Conservation (phyloP, 2,329 filamentous ascomycete species). For the Xylaria hypoxylon region DNA sequence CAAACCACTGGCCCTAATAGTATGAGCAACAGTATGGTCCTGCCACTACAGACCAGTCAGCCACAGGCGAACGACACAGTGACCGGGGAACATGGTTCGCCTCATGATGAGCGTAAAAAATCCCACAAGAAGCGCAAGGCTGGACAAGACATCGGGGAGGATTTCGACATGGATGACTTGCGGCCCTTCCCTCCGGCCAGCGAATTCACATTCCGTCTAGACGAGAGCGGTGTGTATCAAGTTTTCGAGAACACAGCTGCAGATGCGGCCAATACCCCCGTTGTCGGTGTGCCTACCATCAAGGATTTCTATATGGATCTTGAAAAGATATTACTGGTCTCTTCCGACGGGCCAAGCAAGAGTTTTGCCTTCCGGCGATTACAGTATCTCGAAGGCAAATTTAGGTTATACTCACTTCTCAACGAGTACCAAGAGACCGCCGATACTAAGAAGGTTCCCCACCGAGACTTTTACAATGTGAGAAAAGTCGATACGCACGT, state of each 20-base stretch:
- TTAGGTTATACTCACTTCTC: constrained; percentile 90
- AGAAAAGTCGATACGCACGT: constrained; percentile 99
- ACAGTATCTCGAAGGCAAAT: constrained; percentile 96
- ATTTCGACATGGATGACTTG: constrained; percentile 85
- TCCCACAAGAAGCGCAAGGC: constrained; percentile 78
- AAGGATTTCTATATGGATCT: constrained; percentile 97
- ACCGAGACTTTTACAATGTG: constrained; percentile 99
- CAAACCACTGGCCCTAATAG: constrained; percentile 57
- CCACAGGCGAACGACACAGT: constrained; percentile 42
- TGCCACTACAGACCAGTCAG: constrained; percentile 51
- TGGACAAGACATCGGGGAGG: constrained; percentile 89
- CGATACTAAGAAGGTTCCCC: constrained; percentile 96
- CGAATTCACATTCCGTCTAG: constrained; percentile 80
- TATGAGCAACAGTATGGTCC: constrained; percentile 59
- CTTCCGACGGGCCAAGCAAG: constrained; percentile 94
- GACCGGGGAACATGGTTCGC: constrained; percentile 48
- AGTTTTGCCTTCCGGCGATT: constrained; percentile 95
- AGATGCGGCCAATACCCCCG: constrained; percentile 72
- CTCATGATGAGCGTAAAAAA: constrained; percentile 55
- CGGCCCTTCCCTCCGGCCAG: constrained; percentile 78
- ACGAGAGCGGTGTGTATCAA: constrained; percentile 89
- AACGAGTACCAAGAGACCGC: constrained; percentile 99
- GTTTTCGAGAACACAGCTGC: constrained; percentile 80
- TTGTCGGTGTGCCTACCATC: constrained; percentile 88
- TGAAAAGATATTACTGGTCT: constrained; percentile 86